phyloP scores from a whole-genome alignment of 495 filamentous ascomycete species.

The Astrocystis sublimbata region DNA sequence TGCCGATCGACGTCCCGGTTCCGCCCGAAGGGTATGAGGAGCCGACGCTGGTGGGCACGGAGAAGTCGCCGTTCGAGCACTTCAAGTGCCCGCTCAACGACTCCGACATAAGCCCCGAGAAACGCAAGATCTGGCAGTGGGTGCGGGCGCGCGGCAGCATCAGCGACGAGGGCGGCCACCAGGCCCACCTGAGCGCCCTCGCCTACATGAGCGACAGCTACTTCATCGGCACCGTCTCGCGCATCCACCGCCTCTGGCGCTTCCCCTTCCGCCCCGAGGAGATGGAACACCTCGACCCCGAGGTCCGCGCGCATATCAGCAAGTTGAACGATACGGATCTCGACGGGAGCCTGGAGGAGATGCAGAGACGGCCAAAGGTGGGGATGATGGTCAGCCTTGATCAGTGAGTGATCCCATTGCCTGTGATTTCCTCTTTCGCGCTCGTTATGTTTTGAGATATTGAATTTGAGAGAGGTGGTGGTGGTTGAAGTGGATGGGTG shows the following conservation, averaged over 20 bases:
- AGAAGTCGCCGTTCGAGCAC: constrained; percentile 56
- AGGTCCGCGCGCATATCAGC: constrained; percentile 30
- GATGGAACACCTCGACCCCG: constrained; percentile 32
- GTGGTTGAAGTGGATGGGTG: no score
- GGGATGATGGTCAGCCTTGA: constrained; percentile 98
- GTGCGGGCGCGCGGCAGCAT: constrained; percentile 75
- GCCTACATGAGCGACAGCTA: constrained; percentile 91
- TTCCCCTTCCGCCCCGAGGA: constrained; percentile 47
- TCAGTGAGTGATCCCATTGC: constrained; percentile 22
- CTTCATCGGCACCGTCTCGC: constrained; percentile 85
- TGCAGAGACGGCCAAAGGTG: constrained; percentile 52
- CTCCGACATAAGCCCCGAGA: constrained; percentile 47
- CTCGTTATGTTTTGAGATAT: no score
- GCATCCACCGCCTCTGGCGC: constrained; percentile 72
- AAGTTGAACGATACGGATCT: constrained; percentile 46
- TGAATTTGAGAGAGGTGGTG: no score
- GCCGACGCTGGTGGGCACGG: constrained; percentile 30
- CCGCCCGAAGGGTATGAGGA: constrained; percentile 44
- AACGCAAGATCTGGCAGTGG: constrained; percentile 75
- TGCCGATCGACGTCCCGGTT: constrained; percentile 51
- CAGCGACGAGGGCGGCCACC: constrained; percentile 66
- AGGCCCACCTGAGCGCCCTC: constrained; percentile 79
- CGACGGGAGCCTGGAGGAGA: constrained; percentile 39
- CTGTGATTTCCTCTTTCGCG: background rate
- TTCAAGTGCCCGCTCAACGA: constrained; percentile 53